Base-by-base conservation (phyloP, 2,329 filamentous ascomycete genomes). In the Huntiella moniliformis region DNA sequence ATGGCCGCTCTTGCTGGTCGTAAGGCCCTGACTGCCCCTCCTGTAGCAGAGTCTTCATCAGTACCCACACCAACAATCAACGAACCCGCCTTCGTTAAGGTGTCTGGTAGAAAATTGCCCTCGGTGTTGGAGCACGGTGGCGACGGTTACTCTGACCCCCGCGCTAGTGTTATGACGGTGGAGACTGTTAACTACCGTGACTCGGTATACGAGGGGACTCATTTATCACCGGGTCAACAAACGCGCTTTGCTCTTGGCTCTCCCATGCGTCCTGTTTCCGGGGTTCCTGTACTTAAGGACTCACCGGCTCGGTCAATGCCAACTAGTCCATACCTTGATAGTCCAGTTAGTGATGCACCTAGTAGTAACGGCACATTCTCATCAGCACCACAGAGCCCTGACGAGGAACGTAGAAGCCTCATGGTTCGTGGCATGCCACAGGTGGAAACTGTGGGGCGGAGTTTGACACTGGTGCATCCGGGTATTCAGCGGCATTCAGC, bases 21-120 rank as follows among this genome's bases (percentile, higher is more conserved):
- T n/a, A 54, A 53, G 22, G 47, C 47, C 34, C 18, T 43, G 10
- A 45, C 45, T 17, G 17, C 11, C 12, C 12, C 45, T n/a, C 43
- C 47, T n/a, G 43, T 37, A 13, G 34, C 52, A 50, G 44, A 51
- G 53, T 31, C 46, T 6, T 42, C 42, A 5, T 54, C 56, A 51
- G 42, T 55, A 55, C 12, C 56, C 57, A 43, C 18, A 5, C 44
- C 37, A 62, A 63, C 63, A 22, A 28, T 28, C 22, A 28, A 28
- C 22, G 74, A 79, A 54, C 63, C 65, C 50, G 72, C 74, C 1
- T 81, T 81, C 56, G 71, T 77, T 51, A 71, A 74, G 28, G 70
- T 81, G 2, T 77, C 76, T 4, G 77, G 77, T 50, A 68, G 69
- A 54, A 80, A 79, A 54, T 57, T 81, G 47, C 71, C 73, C 3